Base-by-base conservation (phyloP, 306 rosid species). In the Gastrolobium villosum region DNA sequence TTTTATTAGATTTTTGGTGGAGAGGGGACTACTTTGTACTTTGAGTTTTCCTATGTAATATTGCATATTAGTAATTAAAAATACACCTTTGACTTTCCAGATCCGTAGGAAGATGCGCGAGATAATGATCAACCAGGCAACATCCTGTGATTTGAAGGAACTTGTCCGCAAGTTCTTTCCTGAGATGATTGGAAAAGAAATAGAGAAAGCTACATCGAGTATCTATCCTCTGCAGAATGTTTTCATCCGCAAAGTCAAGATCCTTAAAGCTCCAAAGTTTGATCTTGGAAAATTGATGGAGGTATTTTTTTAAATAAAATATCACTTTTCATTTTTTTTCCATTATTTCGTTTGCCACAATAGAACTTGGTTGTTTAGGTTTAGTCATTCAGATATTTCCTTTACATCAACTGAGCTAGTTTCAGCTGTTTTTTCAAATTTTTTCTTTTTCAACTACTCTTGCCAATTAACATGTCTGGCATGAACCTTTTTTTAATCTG, bases 231-330 rank as follows among this genome's bases (percentile, higher is more conserved):
- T 92, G 40, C 97, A 94, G 78, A 90, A 94, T 49, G 97, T 94
- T 26, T 94, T 90, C 80, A 91, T 94, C 26, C 76, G 97, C 2
- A 94, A 94, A 79, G 99, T 92, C 52, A 94, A 92, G 87, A 92
- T 95, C 82, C 86, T 95, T 83, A 95, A 95, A 81, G 97, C 98
- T 63, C 99, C 99, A 0, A 95, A 95, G 86, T 95, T 93, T 65
- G 98, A 94, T 82, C 97, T 94, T 72, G 94, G 95, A 31, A 94
- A 90, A 78, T 76, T 95, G 72, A 95, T 95, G 99, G 99, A 93
- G 96, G 99, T 89, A 86, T 57, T 59, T 48, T 50, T 30, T 7
- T 4, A 20, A 20, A 34, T 20, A 1, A 5, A 5, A 40, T 6
- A 1, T 2, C 2, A 26, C n/a, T 13, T 37, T 10, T 30, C 11